Evolutionary conservation across 148 eudicot species (phyloP), one percentile per base, ranked within the genome.

Genomic region (Cornus kousa): DNA sequence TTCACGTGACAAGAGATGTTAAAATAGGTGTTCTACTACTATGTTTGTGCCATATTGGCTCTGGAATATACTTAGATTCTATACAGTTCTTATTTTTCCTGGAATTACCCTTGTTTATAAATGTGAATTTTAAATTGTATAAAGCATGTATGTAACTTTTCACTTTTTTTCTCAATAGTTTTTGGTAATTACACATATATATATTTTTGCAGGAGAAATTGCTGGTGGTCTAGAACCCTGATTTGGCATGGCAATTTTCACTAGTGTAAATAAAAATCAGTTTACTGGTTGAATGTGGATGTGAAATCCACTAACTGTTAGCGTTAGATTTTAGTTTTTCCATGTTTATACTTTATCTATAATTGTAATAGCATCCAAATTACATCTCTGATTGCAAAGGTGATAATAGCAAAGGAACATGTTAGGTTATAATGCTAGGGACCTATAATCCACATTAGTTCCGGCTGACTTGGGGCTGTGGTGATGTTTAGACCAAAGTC

Each of bases 181-280:
- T 5, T 62, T 48, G 33, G n/a, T 65, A 40, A 72, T 64, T 22
- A 43, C 2, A 2, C 0, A 0, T 35, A 1, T 35, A 35, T 35
- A 28, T 9, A 28, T 43, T 32, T 76, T 68, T 68, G 46, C 72
- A 77, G 72, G 79, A 9, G 72, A 77, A 22, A 71, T 71, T 64
- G 71, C 71, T 43, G 79, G 76, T 70, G 83, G 70, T 50, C 67
- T 81, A n/a, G 76, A 70, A 76, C 67, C 79, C 59, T 75, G 83
- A 81, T 72, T 57, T 16, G 20, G 19, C 17, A 5, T 57, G 62
- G 62, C 62, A 57, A 62, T 17, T 62, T 62, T 19, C 5, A 62
- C 66, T 62, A 1, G 22, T n/a, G 66, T 7, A 62, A 14, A 62
- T 62, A 19, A 20, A 72, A 50, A 55, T 50, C 39, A 16, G 75